Base-by-base conservation (phyloP, 2,329 filamentous ascomycete genomes). In the Thelonectria discophora region DNA sequence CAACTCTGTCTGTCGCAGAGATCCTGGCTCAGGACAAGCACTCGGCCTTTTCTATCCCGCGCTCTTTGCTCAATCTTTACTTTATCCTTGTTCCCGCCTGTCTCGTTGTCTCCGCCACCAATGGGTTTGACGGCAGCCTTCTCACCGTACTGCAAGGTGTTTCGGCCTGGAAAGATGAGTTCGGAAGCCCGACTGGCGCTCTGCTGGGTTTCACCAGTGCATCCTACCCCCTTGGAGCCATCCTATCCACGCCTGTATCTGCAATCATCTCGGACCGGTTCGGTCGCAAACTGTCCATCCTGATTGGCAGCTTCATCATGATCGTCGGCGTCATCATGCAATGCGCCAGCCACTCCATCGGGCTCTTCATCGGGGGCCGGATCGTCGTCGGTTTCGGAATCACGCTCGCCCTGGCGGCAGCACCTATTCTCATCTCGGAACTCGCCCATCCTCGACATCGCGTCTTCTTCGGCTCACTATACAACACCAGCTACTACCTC, bases 361-460 rank as follows among this genome's bases (percentile, higher is more conserved):
- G 73, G 17, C 83, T 84, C 81, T 86, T 84, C 62, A 78, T 86
- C 45, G 76, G 82, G 18, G 78, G 82, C 7, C 79, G 84, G 55
- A 79, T 84, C 56, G 68, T 86, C 7, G 77, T 86, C 37, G 84
- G 84, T 20, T 81, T 84, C 24, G 84, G 84, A 15, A 81, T 85
- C 43, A 78, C 80, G 0, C 82, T 83, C 58, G 80, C 78, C 45
- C 84, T 83, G 60, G 79, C 83, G 18, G 79, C 80, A 5, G 82
- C 80, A 0, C 82, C 83, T 1, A 75, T 79, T 5, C 69, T 85
- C 53, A 61, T 65, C 17, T 61, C 65, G 6, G 65, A 66, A 27
- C 65, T 66, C 3, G 53, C 60, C 1, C 63, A 65, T 17, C 65
- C 60, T 7, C 55, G 49, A 15, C 54, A 66, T 13, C 64, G 65